phyloP scores from a whole-genome alignment of 805 yeast genomes.

The Metschnikowia bowlesiae region DNA sequence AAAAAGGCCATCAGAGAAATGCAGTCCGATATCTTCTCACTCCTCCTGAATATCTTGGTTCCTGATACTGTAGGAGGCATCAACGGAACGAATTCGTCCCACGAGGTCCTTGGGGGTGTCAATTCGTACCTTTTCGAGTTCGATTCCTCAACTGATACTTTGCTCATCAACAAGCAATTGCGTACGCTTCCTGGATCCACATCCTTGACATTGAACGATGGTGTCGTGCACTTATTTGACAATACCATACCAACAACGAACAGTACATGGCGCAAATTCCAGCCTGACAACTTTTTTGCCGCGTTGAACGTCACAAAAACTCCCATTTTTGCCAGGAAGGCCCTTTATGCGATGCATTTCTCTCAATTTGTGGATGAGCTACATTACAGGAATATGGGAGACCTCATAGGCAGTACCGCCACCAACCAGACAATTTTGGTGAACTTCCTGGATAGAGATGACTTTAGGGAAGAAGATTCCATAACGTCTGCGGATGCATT shows the following conservation, averaged over 20 bases:
- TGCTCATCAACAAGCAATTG: constrained; percentile 21
- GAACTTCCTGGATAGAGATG: constrained; percentile 34
- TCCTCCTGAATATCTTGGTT: constrained; percentile 26
- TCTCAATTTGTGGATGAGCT: constrained; percentile 67
- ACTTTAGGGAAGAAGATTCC: constrained; percentile 21
- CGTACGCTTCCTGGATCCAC: constrained; percentile 11
- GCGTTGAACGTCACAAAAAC: constrained; percentile 20
- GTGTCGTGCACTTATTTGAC: constrained; percentile 32
- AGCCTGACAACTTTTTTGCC: constrained; percentile 18
- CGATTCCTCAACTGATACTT: constrained; percentile 4
- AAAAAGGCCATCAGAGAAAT: constrained; percentile 31
- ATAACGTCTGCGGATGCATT: not conserved
- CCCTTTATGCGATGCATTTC: constrained; percentile 42
- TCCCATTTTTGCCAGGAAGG: constrained; percentile 31
- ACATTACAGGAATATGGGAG: constrained; percentile 51
- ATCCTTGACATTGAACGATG: constrained; percentile 26
- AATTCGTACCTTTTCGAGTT: constrained; percentile 14
- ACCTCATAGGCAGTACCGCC: constrained; percentile 52
- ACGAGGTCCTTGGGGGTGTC: constrained; percentile 9
- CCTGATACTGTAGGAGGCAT: constrained; percentile 25
- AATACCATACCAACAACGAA: not conserved
- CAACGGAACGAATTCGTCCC: constrained; percentile 23
- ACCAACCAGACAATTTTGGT: constrained; percentile 61
- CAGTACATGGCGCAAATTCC: not conserved
- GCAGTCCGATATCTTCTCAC: constrained; percentile 22